Evolutionary conservation across 2,329 filamentous ascomycete genomes (phyloP).

Genomic region (Aureobasidium sp.): DNA sequence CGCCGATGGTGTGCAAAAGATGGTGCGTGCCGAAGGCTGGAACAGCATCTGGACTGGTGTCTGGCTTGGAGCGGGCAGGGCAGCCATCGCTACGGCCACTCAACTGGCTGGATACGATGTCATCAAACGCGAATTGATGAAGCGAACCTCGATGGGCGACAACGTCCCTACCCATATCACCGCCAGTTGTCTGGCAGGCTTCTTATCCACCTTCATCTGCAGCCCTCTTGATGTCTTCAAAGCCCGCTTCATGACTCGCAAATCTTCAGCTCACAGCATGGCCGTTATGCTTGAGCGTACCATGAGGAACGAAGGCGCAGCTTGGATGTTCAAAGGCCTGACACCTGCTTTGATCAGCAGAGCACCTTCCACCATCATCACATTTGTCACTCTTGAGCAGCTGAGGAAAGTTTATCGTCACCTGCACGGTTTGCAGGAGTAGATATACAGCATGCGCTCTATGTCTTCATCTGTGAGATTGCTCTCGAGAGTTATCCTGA

Average conservation of each 20-base stretch:
- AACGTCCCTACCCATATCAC: constrained; percentile 17
- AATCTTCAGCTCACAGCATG: constrained; percentile 15
- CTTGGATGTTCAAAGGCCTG: constrained; percentile 20
- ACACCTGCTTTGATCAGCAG: constrained; percentile 20
- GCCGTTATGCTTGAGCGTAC: constrained; percentile 15
- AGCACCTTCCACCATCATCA: constrained; percentile 19
- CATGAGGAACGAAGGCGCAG: constrained; percentile 16
- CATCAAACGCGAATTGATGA: constrained; percentile 19
- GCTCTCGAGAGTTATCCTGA: too few relatives aligned
- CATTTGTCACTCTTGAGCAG: constrained; percentile 16
- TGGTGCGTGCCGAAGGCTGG: constrained; percentile 19
- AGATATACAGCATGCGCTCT: not conserved
- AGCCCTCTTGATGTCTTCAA: constrained; percentile 20
- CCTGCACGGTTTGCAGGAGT: constrained; percentile 14
- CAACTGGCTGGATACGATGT: constrained; percentile 20
- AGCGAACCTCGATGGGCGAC: constrained; percentile 17
- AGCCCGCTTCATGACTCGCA: constrained; percentile 18
- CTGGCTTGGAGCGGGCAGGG: constrained; percentile 18
- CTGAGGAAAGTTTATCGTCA: constrained; percentile 14
- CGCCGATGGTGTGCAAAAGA: constrained; percentile 17
- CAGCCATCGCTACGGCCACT: constrained; percentile 17
- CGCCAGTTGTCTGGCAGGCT: constrained; percentile 19
- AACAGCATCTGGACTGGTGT: constrained; percentile 20
- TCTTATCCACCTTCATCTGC: constrained; percentile 20
- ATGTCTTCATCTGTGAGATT: too few relatives aligned